Conservation (phyloP, 2,329 filamentous ascomycete genomes). For the Colletotrichum noveboracense region DNA sequence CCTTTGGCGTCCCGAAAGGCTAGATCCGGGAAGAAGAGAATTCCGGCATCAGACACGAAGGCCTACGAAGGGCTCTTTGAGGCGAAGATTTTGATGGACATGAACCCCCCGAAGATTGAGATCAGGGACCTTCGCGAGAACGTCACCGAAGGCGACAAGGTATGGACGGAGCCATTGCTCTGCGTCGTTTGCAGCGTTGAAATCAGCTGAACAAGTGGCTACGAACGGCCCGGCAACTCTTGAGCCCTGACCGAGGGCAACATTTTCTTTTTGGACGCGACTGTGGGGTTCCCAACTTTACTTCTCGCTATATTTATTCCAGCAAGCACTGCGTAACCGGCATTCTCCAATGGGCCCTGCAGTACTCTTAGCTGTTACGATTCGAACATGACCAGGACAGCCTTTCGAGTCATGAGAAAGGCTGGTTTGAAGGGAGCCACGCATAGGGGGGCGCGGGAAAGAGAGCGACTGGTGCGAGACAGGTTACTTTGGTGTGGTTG, state of each 20-base stretch:
- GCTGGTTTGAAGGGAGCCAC: neutral
- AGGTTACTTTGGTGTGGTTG: conserved; percentile 4
- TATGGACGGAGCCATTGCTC: conserved; percentile 56
- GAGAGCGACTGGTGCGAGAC: neutral
- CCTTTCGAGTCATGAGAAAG: neutral
- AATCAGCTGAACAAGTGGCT: conserved; percentile 43
- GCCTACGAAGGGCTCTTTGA: conserved; percentile 59
- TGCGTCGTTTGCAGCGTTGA: conserved; percentile 56
- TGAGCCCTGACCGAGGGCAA: neutral
- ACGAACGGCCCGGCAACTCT: neutral
- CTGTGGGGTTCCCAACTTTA: neutral
- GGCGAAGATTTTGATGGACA: conserved; percentile 51
- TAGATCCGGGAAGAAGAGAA: conserved; percentile 33
- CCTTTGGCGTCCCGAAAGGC: conserved; percentile 25
- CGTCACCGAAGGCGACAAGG: conserved; percentile 53
- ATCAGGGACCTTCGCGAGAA: conserved; percentile 56
- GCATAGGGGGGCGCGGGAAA: neutral
- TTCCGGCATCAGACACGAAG: conserved; percentile 41
- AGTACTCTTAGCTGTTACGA: neutral
- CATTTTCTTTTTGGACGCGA: neutral
- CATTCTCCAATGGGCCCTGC: neutral
- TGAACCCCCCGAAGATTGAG: conserved; percentile 53
- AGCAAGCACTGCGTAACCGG: neutral
- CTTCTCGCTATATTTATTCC: conserved; percentile 18
- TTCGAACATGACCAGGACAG: neutral